phyloP scores from a whole-genome alignment of 768 basidiomycete species.

The Lactarius hengduanensis region DNA sequence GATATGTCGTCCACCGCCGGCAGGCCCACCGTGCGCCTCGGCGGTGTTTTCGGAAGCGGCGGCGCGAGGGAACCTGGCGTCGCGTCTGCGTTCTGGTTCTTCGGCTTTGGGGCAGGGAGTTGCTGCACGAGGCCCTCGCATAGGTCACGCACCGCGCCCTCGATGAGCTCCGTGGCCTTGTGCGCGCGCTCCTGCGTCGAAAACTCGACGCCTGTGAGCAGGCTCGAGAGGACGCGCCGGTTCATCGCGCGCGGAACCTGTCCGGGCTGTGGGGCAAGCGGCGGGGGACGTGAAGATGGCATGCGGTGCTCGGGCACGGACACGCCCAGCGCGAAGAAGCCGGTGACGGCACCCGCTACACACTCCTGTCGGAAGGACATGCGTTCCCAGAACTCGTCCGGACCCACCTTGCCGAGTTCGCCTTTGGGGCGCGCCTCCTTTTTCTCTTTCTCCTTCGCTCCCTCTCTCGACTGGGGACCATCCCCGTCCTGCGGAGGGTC shows the following conservation, averaged over 20 bases:
- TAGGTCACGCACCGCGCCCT: slow-evolving; percentile 63
- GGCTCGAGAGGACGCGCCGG: slow-evolving; percentile 64
- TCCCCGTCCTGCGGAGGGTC: slow-evolving; percentile 14
- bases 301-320: slow-evolving; percentile 34
- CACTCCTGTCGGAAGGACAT: slow-evolving; percentile 98
- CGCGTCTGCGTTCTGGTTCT: slow-evolving; percentile 3
- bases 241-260: slow-evolving; percentile 66
- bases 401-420: slow-evolving; percentile 56
- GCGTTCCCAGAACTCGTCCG: slow-evolving; percentile 94
- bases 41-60: slow-evolving; percentile 53
- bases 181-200: slow-evolving; percentile 60
- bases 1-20: slow-evolving; percentile 46
- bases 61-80: slow-evolving; percentile 31
- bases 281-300: slow-evolving; percentile 28
- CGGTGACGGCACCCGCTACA: slow-evolving; percentile 83
- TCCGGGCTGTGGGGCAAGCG: slow-evolving; percentile 53
- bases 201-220: slow-evolving; percentile 79
- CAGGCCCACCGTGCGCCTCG: slow-evolving; percentile 36
- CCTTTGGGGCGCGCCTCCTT: slow-evolving; percentile 38
- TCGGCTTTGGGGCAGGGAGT: slow-evolving; percentile 19
- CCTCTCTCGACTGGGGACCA: slow-evolving; percentile 17
- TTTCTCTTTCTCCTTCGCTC: slow-evolving; percentile 32
- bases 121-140: slow-evolving; percentile 58
- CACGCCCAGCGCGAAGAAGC: slow-evolving; percentile 78
- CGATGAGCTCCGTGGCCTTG: slow-evolving; percentile 69